A percentile compares a stretch with the other conserved stretches of the same genome.
phyloP scores from a whole-genome alignment of 176 grass and related monocot genomes.

The Bolboschoenus planiculmis region DNA sequence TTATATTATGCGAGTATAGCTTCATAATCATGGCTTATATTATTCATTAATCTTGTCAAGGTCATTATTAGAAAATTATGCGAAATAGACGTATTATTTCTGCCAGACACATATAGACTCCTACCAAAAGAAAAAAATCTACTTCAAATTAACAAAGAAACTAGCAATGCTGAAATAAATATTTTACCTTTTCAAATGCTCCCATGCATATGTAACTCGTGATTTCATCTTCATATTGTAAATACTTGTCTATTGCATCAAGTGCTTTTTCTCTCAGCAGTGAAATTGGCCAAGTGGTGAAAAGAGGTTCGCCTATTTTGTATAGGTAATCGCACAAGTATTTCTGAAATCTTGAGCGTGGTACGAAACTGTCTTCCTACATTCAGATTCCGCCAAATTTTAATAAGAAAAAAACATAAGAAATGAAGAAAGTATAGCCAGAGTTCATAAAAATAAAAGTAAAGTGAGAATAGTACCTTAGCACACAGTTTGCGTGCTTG shows the following conservation, averaged over 20 bases:
- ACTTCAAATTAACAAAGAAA: not conserved
- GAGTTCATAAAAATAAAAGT: no score
- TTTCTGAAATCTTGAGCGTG: conserved; percentile 47
- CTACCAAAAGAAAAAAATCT: not conserved
- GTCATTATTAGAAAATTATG: not conserved
- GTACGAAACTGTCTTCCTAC: conserved; percentile 58
- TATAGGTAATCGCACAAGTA: conserved; percentile 45
- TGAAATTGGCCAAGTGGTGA: conserved; percentile 47
- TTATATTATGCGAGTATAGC: no score
- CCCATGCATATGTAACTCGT: conserved; percentile 58
- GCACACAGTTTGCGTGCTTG: no score
- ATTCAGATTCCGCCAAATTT: conserved; percentile 1
- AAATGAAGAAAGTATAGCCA: not conserved
- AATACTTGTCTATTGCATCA: conserved; percentile 34
- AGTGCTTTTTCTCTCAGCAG: conserved; percentile 53
- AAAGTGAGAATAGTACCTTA: no score
- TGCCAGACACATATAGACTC: no score
- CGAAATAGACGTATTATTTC: no score
- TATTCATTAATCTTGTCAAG: no score
- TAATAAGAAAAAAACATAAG: conserved; percentile 15
- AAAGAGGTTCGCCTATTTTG: conserved; percentile 57
- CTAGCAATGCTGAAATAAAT: not conserved
- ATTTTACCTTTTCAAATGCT: conserved; percentile 48
- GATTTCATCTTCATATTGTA: conserved; percentile 78
- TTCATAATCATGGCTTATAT: no score